Evolutionary conservation across 768 basidiomycete genomes (phyloP).

Genomic region (Daedaleopsis nitida): DNA sequence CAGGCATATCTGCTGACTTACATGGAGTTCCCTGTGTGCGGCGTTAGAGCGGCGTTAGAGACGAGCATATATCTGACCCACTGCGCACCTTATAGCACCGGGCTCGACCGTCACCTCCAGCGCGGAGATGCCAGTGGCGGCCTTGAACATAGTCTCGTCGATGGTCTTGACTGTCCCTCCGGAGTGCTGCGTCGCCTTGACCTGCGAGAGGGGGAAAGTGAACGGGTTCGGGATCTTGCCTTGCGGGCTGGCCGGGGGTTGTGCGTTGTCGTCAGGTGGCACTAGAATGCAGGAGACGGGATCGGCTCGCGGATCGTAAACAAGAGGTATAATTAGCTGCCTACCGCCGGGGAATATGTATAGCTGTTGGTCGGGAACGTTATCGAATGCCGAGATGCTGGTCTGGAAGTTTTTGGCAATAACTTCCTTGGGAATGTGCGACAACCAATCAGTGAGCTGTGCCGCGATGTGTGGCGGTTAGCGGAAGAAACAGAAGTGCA

Average conservation of each 20-base stretch:
- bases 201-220: slow-evolving; percentile 49
- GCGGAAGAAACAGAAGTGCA: slow-evolving; percentile 8
- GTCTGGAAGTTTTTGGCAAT: slow-evolving; percentile 39
- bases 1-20: slow-evolving; percentile 29
- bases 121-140: slow-evolving; percentile 50
- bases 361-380: slow-evolving; percentile 31
- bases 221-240: slow-evolving; percentile 45
- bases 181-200: slow-evolving; percentile 42
- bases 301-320: background rate
- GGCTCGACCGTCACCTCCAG: slow-evolving; percentile 59
- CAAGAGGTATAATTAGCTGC: slow-evolving; percentile 10
- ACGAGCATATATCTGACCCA: background rate
- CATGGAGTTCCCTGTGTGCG: slow-evolving; percentile 52
- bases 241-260: slow-evolving; percentile 42
- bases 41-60: slow-evolving; percentile 17
- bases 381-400: slow-evolving; percentile 32
- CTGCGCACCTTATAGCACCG: slow-evolving; percentile 56
- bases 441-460: slow-evolving; percentile 35
- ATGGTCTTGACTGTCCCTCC: slow-evolving; percentile 56
- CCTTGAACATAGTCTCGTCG: slow-evolving; percentile 50
- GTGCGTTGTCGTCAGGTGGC: slow-evolving; percentile 38
- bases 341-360: slow-evolving; percentile 35
- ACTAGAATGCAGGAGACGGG: slow-evolving; percentile 21
- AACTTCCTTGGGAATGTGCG: slow-evolving; percentile 38
- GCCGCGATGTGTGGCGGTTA: slow-evolving; percentile 7